phyloP scores from a whole-genome alignment of 2,329 filamentous ascomycete species.

The Fusarium sp. region DNA sequence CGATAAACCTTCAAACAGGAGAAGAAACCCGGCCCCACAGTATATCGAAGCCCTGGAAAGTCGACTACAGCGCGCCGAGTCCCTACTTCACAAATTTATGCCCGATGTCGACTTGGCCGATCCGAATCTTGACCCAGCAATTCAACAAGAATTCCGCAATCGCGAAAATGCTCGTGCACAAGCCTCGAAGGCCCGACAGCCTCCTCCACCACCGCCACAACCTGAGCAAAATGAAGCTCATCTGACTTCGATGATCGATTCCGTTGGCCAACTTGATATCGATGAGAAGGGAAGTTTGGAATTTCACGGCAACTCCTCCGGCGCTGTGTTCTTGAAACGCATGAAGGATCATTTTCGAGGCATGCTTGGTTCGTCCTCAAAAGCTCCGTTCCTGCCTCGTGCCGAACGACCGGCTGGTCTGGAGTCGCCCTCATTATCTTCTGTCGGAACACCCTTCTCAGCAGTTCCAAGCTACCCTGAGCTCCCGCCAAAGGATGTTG shows the following conservation, averaged over 20 bases:
- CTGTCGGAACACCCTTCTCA: constrained; percentile 71
- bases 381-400: constrained; percentile 68
- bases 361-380: constrained; percentile 74
- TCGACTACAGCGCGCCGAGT: constrained; percentile 84
- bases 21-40: constrained; percentile 90
- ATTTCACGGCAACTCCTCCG: constrained; percentile 94
- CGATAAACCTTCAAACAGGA: constrained; percentile 91
- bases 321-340: constrained; percentile 85
- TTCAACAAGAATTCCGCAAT: constrained; percentile 75
- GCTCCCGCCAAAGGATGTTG: constrained; percentile 73
- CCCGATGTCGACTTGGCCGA: constrained; percentile 89
- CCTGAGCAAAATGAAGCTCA: constrained; percentile 73
- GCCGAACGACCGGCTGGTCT: constrained; percentile 65
- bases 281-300: constrained; percentile 94
- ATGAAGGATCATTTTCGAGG: constrained; percentile 90
- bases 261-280: constrained; percentile 89
- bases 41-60: constrained; percentile 91
- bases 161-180: constrained; percentile 64
- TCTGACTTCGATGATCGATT: constrained; percentile 94
- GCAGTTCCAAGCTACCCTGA: constrained; percentile 68
- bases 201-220: constrained; percentile 44
- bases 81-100: constrained; percentile 80
- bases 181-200: constrained; percentile 53
- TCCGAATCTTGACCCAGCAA: constrained; percentile 80
- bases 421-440: constrained; percentile 74